Conservation (phyloP, 768 basidiomycete species). For the Basidioascus undulatus region DNA sequence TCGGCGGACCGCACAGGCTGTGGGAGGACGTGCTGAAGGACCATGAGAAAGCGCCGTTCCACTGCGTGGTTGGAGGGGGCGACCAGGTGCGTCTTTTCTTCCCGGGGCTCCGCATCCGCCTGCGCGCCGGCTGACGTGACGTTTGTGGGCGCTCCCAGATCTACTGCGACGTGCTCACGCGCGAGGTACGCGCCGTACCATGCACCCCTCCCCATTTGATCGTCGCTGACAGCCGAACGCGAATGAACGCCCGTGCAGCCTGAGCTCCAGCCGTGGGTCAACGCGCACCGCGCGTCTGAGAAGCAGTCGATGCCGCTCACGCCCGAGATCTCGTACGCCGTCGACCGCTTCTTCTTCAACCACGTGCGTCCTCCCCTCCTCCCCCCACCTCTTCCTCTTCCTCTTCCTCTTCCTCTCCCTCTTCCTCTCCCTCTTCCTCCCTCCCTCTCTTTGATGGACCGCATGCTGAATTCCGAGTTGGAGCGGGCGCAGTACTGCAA, state of each 20-base stretch:
- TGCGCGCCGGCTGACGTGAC: background rate
- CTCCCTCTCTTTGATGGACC: background rate
- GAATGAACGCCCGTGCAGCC: too few species aligned
- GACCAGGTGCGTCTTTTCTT: constrained; percentile 12
- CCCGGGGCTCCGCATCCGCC: too few species aligned
- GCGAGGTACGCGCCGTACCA: too few species aligned
- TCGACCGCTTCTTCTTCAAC: constrained; percentile 32
- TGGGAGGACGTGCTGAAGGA: constrained; percentile 79
- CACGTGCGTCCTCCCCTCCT: background rate
- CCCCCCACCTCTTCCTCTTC: background rate
- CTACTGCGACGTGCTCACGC: constrained; percentile 35
- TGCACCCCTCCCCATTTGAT: too few species aligned
- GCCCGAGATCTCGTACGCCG: constrained; percentile 42
- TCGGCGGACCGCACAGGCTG: constrained; percentile 18
- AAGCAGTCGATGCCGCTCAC: constrained; percentile 39
- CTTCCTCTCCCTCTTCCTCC: background rate
- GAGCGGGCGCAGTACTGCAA: constrained; percentile 3
- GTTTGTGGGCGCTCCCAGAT: constrained; percentile 1
- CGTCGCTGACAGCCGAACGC: too few species aligned
- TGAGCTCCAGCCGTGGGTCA: constrained; percentile 68
- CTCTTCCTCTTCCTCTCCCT: constrained; percentile 1
- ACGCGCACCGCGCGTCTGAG: constrained; percentile 28
- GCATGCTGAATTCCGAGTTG: too few species aligned
- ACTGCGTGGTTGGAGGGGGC: constrained; percentile 67
- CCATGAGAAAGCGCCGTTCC: constrained; percentile 59